A percentile compares a stretch with the other conserved stretches of the same genome.
phyloP scores from a whole-genome alignment of 345 rosid genomes.

The Populus alba region DNA sequence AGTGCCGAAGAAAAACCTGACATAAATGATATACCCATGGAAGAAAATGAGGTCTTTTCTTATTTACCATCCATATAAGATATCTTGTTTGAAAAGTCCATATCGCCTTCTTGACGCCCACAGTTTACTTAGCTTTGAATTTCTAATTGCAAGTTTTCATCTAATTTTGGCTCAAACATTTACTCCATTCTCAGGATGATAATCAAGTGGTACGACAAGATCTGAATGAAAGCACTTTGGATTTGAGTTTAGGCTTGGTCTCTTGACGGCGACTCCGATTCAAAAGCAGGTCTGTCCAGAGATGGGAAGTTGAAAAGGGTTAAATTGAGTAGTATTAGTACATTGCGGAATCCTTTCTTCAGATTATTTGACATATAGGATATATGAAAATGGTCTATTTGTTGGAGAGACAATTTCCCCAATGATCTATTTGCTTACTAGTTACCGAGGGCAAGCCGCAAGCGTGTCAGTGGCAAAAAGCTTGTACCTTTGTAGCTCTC shows the following conservation, averaged over 20 bases:
- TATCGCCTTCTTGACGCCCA: background rate
- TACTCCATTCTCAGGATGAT: slow-evolving; percentile 45
- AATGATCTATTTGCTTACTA: background rate
- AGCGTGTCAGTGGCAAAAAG: slow-evolving; percentile 7
- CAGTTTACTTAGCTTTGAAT: background rate
- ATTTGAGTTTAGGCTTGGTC: slow-evolving; percentile 64
- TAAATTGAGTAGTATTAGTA: slow-evolving; percentile 14
- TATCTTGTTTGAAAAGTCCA: background rate
- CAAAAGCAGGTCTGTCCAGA: slow-evolving; percentile 26
- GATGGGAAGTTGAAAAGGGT: slow-evolving; percentile 28
- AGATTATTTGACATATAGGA: slow-evolving; percentile 16
- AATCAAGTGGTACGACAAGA: slow-evolving; percentile 67
- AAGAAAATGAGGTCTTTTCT: slow-evolving; percentile 56
- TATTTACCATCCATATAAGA: background rate
- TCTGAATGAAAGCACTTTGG: slow-evolving; percentile 80
- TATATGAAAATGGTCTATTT: slow-evolving; percentile 13
- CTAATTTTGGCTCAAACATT: slow-evolving; percentile 17
- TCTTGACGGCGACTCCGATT: slow-evolving; percentile 41
- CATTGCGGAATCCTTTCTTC: slow-evolving; percentile 5
- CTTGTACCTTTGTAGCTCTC: slow-evolving; percentile 15
- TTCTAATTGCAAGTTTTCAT: slow-evolving; percentile 5
- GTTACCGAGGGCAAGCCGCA: background rate
- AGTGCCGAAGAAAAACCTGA: slow-evolving; percentile 69
- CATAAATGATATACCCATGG: slow-evolving; percentile 70
- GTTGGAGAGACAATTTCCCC: slow-evolving; percentile 27